These are phyloP conservation scores for Serendipita vermifera DNA, from an alignment of 768 basidiomycete species.

Conservation along the genomic window DNA sequence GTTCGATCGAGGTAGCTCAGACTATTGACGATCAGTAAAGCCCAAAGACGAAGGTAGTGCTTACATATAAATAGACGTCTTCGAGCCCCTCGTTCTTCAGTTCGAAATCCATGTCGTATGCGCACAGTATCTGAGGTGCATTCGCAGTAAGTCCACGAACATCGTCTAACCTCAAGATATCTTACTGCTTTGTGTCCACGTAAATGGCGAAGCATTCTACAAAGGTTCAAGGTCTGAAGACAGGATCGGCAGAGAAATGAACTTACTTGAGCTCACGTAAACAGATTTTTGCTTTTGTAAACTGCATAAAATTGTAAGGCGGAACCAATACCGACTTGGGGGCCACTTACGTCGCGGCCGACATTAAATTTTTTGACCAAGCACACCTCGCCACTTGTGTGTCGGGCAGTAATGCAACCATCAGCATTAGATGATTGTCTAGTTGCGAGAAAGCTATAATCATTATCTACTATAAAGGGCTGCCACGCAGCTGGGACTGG, in stretches of 20 bases:
- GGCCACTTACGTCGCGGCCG: neutral
- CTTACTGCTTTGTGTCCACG: neutral
- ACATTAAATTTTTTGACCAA: neutral
- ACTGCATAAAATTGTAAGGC: neutral
- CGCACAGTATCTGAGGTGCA: neutral
- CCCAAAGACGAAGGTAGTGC: neutral
- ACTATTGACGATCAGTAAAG: neutral
- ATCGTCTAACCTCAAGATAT: too few species aligned
- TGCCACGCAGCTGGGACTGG: constrained; percentile 3
- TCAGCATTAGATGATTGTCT: neutral
- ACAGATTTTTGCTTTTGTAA: neutral
- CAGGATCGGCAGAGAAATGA: too few species aligned
- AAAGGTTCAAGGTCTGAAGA: too few species aligned
- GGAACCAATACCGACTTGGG: neutral
- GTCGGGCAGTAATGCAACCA: neutral
- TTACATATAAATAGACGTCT: constrained; percentile 6
- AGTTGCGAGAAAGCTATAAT: neutral
- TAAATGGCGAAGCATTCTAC: constrained; percentile 7
- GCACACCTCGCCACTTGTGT: neutral
- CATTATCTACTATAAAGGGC: neutral
- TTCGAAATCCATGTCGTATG: neutral
- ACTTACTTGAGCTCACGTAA: neutral
- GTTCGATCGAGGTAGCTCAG: constrained; percentile 5
- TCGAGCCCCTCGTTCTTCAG: neutral
- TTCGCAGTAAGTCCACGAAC: neutral